Percentiles rank a stretch among this genome's conserved stretches.
Evolutionary conservation across 257 asterid species (phyloP).

Genomic region (Anisodus acutangulus): DNA sequence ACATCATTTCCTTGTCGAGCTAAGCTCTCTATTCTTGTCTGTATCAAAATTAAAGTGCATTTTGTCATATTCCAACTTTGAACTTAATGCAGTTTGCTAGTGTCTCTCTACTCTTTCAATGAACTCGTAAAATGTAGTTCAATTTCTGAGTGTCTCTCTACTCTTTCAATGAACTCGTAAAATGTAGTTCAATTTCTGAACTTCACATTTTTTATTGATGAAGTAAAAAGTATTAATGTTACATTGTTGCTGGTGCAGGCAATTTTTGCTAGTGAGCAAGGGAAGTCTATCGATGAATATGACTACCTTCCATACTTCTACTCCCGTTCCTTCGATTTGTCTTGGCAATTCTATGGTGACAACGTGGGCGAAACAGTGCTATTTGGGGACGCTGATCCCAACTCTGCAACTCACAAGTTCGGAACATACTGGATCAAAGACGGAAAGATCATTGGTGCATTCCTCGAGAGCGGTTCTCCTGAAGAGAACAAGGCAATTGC

Average conservation of each 20-base stretch:
- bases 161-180: background rate
- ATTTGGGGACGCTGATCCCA: conserved; percentile 75
- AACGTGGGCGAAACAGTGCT: conserved; percentile 74
- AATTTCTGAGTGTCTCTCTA: background rate
- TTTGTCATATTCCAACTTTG: too few species aligned
- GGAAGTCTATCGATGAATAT: conserved; percentile 65
- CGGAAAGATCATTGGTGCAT: conserved; percentile 80
- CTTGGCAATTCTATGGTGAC: conserved; percentile 96
- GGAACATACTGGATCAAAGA: conserved; percentile 90
- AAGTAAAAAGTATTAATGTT: conserved; percentile 19
- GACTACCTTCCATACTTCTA: conserved; percentile 92
- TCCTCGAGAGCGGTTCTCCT: conserved; percentile 85
- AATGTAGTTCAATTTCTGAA: background rate
- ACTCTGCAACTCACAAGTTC: conserved; percentile 75
- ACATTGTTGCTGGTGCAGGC: conserved; percentile 55
- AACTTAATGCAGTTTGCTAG: background rate
- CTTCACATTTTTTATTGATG: background rate
- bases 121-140: background rate
- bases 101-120: conserved; percentile 5
- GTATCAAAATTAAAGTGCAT: too few species aligned
- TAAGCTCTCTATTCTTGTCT: too few species aligned
- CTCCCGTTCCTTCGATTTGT: conserved; percentile 82
- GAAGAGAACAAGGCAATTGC: conserved; percentile 90
- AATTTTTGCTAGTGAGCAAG: conserved; percentile 69
- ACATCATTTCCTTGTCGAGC: too few species aligned